Evolutionary conservation across 2,329 filamentous ascomycete species (phyloP), one percentile per base, ranked within the genome.

Genomic region (Neodidymelliopsis sp.): DNA sequence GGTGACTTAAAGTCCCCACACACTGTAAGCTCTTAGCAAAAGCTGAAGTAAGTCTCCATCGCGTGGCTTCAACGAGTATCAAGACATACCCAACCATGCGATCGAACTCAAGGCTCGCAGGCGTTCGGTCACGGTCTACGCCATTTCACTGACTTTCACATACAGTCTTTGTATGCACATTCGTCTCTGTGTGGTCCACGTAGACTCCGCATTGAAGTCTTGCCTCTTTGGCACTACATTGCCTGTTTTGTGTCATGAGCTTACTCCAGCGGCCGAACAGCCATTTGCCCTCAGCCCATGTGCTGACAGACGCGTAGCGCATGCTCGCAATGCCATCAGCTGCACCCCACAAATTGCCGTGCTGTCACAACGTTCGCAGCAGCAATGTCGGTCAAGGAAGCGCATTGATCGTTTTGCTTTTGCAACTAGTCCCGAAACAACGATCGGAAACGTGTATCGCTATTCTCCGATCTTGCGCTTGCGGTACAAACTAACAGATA

Each of bases 401-500:
- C 40, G 29, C 34, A 29, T 18, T 28, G 34, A 18, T 35, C 24
- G 47, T 41, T 35, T 41, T 45, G 36, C 40, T 22, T 40, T 19
- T 45, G 40, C 40, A 45, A 25, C 35, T 50, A 50, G 40, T 41
- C 33, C 35, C 20, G 19, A 20, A 45, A 19, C 20, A 41, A 18
- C 25, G 36, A 50, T 45, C 47, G 40, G 40, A 45, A 40, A 41
- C 41, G 19, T 36, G 47, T 36, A 37, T 23, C 31, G 47, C 30
- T 50, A 31, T 50, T 40, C 47, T 50, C 47, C 40, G 47, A 50
- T 41, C 47, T 35, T 35, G 40, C 47, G 47, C 47, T 50, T 50
- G 47, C 47, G 40, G 40, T 50, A 41, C 45, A 50, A 25, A 13
- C 47, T 50, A 50, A 41, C 40, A 36, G 45, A 50, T 50, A 50